A percentile compares a stretch with the other conserved stretches of the same genome.
Evolutionary conservation across 176 grass and related monocot species (phyloP).

Genomic region (Tillandsia fasciculata): DNA sequence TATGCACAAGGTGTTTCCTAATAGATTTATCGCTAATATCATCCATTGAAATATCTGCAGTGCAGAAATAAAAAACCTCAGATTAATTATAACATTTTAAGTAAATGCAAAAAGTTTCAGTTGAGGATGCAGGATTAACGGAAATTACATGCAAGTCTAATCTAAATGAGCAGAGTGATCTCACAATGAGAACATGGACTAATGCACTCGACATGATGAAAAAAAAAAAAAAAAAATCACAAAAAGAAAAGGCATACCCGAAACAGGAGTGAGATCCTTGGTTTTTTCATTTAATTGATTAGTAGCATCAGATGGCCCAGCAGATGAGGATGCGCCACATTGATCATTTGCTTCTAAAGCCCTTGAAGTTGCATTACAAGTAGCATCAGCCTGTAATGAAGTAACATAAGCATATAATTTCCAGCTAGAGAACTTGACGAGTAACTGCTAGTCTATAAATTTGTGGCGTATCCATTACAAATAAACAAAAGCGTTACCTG

Average conservation of each 20-base stretch:
- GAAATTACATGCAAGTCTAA: constrained; percentile 2
- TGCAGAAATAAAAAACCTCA: constrained; percentile 6
- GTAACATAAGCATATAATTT: constrained; percentile 29
- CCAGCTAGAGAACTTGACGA: constrained; percentile 17
- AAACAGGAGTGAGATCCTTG: constrained; percentile 31
- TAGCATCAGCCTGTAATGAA: constrained; percentile 45
- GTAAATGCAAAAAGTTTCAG: background rate
- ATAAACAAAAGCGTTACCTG: constrained; percentile 34
- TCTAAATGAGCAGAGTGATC: constrained; percentile 5
- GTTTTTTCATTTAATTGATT: constrained; percentile 34
- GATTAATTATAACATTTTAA: background rate
- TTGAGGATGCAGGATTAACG: background rate
- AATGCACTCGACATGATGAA: constrained; percentile 8
- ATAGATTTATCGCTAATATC: constrained; percentile 27
- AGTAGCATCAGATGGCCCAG: constrained; percentile 39
- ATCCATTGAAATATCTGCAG: constrained; percentile 31
- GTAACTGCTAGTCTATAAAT: background rate
- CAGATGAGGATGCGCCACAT: constrained; percentile 22
- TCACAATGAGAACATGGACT: background rate
- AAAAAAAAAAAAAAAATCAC: no score
- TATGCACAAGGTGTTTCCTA: constrained; percentile 39
- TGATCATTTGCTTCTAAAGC: constrained; percentile 51
- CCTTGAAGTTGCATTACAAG: constrained; percentile 41
- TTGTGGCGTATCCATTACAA: constrained; percentile 2
- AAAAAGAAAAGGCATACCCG: constrained; percentile 40